These are phyloP conservation scores for Fusarium nematophilum DNA, from an alignment of 2,329 filamentous ascomycete genomes.

Conservation along the genomic window DNA sequence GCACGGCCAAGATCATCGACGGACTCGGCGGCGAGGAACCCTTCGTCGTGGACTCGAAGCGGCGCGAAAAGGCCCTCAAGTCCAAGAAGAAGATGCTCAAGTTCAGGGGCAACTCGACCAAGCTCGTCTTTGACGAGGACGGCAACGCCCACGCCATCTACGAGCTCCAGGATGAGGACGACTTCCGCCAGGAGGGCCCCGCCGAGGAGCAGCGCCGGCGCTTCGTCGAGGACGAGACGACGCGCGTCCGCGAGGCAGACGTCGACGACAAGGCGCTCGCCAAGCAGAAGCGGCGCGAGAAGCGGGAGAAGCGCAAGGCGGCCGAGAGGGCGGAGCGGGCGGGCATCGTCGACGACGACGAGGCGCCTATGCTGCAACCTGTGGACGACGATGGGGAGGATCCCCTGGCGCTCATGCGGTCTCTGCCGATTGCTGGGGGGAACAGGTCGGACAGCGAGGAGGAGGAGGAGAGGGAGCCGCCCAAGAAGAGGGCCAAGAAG, in stretches of 20 bases:
- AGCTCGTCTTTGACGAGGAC: slow-evolving; percentile 92
- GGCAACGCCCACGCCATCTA: slow-evolving; percentile 87
- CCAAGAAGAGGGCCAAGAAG: slow-evolving; percentile 74
- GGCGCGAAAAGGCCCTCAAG: slow-evolving; percentile 92
- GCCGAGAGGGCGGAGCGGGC: slow-evolving; percentile 61
- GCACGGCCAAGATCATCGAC: slow-evolving; percentile 69
- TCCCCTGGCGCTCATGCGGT: slow-evolving; percentile 67
- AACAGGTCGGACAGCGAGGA: slow-evolving; percentile 47
- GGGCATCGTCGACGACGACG: slow-evolving; percentile 43
- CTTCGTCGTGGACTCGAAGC: slow-evolving; percentile 91
- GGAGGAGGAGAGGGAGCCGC: slow-evolving; percentile 57
- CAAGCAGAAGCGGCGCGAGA: slow-evolving; percentile 82
- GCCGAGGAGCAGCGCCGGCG: slow-evolving; percentile 79
- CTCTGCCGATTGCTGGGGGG: slow-evolving; percentile 62
- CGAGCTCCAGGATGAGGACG: slow-evolving; percentile 86
- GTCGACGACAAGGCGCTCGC: slow-evolving; percentile 83
- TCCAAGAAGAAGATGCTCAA: slow-evolving; percentile 96
- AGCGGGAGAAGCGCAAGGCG: slow-evolving; percentile 79
- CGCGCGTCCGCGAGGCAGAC: slow-evolving; percentile 80
- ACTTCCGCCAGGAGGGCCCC: slow-evolving; percentile 79
- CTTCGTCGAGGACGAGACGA: slow-evolving; percentile 82
- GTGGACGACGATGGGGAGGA: slow-evolving; percentile 43
- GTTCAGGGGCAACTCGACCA: slow-evolving; percentile 86
- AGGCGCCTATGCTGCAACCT: slow-evolving; percentile 49
- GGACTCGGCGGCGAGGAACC: slow-evolving; percentile 77